phyloP scores from a whole-genome alignment of 768 basidiomycete genomes.

The Podaxis sp. region DNA sequence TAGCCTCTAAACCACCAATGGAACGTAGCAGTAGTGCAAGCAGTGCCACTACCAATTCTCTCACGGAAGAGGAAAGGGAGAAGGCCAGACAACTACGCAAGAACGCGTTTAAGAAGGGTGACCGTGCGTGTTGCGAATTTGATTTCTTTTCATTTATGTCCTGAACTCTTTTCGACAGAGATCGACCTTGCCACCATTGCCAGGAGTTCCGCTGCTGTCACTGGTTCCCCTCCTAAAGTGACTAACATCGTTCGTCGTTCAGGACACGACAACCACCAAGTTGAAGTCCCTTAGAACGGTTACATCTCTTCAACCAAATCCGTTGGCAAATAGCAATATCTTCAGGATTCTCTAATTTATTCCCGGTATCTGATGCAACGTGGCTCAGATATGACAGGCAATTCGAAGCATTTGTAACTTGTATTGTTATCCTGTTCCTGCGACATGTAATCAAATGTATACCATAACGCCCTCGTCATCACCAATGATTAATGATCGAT shows the following conservation, averaged over 20 bases:
- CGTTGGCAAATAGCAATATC: neutral
- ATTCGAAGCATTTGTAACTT: neutral
- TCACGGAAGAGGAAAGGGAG: constrained; percentile 63
- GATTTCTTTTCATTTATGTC: neutral
- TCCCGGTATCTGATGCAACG: too few species aligned
- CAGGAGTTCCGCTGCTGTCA: constrained; percentile 72
- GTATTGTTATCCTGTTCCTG: neutral
- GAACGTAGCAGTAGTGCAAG: constrained; percentile 34
- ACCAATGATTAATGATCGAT: neutral
- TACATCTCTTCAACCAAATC: neutral
- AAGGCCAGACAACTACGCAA: constrained; percentile 66
- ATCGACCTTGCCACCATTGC: constrained; percentile 77
- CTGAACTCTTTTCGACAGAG: constrained; percentile 19
- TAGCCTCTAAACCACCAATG: constrained; percentile 9
- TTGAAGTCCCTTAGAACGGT: neutral
- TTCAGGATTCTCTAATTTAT: too few species aligned
- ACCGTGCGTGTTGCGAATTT: constrained; percentile 31
- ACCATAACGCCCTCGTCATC: neutral
- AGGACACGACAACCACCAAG: neutral
- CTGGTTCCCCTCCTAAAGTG: constrained; percentile 39
- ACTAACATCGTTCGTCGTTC: neutral
- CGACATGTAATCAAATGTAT: neutral
- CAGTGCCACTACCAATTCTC: constrained; percentile 4
- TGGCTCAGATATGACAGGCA: too few species aligned
- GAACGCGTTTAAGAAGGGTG: constrained; percentile 68